A percentile compares a stretch with the other conserved stretches of the same genome.
Conservation (phyloP, 768 basidiomycete genomes). For the Imleria badia region DNA sequence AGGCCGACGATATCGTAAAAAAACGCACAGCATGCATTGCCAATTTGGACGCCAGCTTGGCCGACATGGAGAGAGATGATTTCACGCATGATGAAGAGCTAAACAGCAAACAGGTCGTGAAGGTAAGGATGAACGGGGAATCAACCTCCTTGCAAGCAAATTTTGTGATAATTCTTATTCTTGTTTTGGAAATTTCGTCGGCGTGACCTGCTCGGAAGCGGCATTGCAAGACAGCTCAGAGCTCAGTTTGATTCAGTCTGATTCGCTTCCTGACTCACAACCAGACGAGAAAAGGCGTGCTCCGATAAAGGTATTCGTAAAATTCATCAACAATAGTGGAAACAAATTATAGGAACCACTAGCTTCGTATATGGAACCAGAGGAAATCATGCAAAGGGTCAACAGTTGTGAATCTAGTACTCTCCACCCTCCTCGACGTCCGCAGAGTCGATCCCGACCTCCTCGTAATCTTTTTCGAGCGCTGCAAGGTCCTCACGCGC, state of each 20-base stretch:
- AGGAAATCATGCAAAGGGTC: constrained; percentile 18
- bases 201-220: background rate
- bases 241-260: too few relatives aligned
- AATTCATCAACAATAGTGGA: constrained; percentile 32
- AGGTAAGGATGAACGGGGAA: constrained; percentile 3
- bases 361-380: constrained; percentile 28
- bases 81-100: constrained; percentile 65
- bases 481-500: constrained; percentile 99
- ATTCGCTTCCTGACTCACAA: too few relatives aligned
- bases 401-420: constrained; percentile 34
- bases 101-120: constrained; percentile 13
- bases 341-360: constrained; percentile 32
- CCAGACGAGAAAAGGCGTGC: constrained; percentile 15
- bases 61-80: constrained; percentile 97
- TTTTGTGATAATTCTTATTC: constrained; percentile 12
- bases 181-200: constrained; percentile 28
- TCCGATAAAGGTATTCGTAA: constrained; percentile 28
- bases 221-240: too few relatives aligned
- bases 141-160: constrained; percentile 5
- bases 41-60: constrained; percentile 94
- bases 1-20: constrained; percentile 1
- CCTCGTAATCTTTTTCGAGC: constrained; percentile 96
- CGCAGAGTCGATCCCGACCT: constrained; percentile 63
- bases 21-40: constrained; percentile 91
- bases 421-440: constrained; percentile 51